These are phyloP conservation scores for Agrocybe pediades DNA, from an alignment of 768 basidiomycete genomes.

Conservation along the genomic window DNA sequence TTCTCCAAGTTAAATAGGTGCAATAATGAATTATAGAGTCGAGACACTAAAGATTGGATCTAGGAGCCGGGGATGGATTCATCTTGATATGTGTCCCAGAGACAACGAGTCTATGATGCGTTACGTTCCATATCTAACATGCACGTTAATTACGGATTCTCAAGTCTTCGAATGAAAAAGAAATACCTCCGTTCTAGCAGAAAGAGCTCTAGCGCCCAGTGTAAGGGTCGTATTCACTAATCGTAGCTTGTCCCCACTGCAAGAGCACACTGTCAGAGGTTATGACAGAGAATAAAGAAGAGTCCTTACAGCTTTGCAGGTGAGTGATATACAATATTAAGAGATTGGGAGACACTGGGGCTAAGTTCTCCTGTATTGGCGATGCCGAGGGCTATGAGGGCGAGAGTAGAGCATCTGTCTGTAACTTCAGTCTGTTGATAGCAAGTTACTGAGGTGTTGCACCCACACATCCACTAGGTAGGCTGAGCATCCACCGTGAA, in stretches of 20 bases:
- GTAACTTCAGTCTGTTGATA: neutral
- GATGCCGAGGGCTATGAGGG: slow-evolving; percentile 37
- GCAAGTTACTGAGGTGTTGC: neutral
- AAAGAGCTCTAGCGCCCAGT: slow-evolving; percentile 45
- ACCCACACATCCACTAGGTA: slow-evolving; percentile 55
- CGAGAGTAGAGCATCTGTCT: slow-evolving; percentile 52
- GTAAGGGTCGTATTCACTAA: slow-evolving; percentile 55
- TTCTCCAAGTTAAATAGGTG: too few relatives aligned
- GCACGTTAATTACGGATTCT: neutral
- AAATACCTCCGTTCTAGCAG: slow-evolving; percentile 54
- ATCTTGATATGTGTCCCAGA: slow-evolving; percentile 61
- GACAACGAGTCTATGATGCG: slow-evolving; percentile 50
- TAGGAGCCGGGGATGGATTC: slow-evolving; percentile 39
- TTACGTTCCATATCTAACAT: slow-evolving; percentile 58
- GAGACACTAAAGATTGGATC: slow-evolving; percentile 13
- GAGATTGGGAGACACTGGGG: slow-evolving; percentile 41
- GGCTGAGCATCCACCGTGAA: slow-evolving; percentile 61
- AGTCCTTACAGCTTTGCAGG: slow-evolving; percentile 16
- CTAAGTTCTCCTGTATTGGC: slow-evolving; percentile 25
- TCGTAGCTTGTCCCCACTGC: slow-evolving; percentile 50
- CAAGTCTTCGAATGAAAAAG: neutral
- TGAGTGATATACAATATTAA: slow-evolving; percentile 53
- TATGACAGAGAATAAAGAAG: slow-evolving; percentile 6
- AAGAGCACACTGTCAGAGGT: neutral
- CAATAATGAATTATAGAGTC: too few relatives aligned